phyloP scores from a whole-genome alignment of 2,329 filamentous ascomycete genomes.

The Hyphodiscus sp. region DNA sequence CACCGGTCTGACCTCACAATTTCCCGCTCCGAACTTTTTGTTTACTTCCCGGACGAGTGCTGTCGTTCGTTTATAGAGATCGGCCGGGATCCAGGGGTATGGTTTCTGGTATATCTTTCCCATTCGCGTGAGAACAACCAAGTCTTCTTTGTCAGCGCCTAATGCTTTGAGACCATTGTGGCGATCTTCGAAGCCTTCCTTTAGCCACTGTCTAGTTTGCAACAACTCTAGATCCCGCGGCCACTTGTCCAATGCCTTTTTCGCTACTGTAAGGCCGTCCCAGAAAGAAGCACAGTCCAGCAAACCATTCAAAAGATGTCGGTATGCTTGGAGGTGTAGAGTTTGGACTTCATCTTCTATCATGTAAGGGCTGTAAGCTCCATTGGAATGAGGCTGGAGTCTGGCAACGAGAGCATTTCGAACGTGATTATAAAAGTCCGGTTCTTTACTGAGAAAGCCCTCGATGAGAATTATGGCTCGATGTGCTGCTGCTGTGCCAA shows the following conservation, averaged over 20 bases:
- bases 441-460: conserved; percentile 7
- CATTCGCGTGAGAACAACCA: not conserved
- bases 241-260: conserved; percentile 14
- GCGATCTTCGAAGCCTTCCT: conserved; percentile 8
- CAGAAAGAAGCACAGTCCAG: conserved; percentile 17
- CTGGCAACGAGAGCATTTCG: not conserved
- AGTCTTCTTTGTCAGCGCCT: not conserved
- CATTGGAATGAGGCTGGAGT: not conserved
- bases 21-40: not conserved
- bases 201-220: not conserved
- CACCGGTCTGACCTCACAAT: conserved; percentile 13
- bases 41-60: conserved; percentile 18
- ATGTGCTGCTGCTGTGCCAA: conserved; percentile 14
- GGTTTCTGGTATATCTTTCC: conserved; percentile 20
- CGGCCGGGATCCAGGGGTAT: conserved; percentile 26
- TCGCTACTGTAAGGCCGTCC: conserved; percentile 17
- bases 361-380: not conserved
- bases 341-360: conserved; percentile 15
- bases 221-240: conserved; percentile 14
- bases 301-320: conserved; percentile 12
- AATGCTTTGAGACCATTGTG: not conserved
- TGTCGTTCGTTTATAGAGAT: conserved; percentile 14
- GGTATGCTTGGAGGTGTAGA: conserved; percentile 10
- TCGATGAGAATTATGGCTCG: conserved; percentile 18
- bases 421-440: conserved; percentile 2